Percentiles rank a stretch among this genome's conserved stretches.
Evolutionary conservation across 495 filamentous ascomycete genomes (phyloP).

Genomic region (Jackrogersella minutella): DNA sequence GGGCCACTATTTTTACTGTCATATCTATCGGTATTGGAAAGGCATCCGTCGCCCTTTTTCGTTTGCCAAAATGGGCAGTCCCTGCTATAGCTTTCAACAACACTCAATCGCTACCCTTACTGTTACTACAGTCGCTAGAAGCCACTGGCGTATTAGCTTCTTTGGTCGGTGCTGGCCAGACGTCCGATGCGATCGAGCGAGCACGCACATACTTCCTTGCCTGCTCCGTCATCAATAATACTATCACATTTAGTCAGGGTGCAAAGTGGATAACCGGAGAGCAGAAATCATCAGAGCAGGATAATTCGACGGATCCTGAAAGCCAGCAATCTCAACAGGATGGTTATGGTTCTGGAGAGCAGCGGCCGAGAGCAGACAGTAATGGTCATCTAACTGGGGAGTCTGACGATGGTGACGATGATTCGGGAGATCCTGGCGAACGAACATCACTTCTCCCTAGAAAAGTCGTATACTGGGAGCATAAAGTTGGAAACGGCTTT

Average conservation of each 20-base stretch:
- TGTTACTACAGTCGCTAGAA: constrained; percentile 70
- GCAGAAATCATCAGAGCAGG: background rate
- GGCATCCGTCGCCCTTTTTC: constrained; percentile 53
- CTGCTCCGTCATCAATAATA: constrained; percentile 53
- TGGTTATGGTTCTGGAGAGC: background rate
- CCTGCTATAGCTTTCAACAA: constrained; percentile 80
- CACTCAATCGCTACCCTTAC: constrained; percentile 73
- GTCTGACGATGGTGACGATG: background rate
- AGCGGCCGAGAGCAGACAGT: background rate
- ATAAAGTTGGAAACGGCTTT: constrained; percentile 9
- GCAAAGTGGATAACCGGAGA: constrained; percentile 24
- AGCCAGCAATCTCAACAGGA: background rate
- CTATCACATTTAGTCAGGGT: constrained; percentile 52
- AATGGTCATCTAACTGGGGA: background rate
- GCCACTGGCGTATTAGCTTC: constrained; percentile 68
- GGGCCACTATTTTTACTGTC: constrained; percentile 65
- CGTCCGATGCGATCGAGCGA: constrained; percentile 62
- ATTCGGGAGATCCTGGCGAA: constrained; percentile 9
- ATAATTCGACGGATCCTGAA: constrained; percentile 11
- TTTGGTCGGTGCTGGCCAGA: constrained; percentile 56
- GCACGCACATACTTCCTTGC: constrained; percentile 78
- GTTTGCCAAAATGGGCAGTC: constrained; percentile 70
- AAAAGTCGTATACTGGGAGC: constrained; percentile 23
- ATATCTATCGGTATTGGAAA: constrained; percentile 63
- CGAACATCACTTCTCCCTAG: constrained; percentile 28